Conservation (phyloP, 2,329 filamentous ascomycete genomes). For the Colletotrichum shisoi region DNA sequence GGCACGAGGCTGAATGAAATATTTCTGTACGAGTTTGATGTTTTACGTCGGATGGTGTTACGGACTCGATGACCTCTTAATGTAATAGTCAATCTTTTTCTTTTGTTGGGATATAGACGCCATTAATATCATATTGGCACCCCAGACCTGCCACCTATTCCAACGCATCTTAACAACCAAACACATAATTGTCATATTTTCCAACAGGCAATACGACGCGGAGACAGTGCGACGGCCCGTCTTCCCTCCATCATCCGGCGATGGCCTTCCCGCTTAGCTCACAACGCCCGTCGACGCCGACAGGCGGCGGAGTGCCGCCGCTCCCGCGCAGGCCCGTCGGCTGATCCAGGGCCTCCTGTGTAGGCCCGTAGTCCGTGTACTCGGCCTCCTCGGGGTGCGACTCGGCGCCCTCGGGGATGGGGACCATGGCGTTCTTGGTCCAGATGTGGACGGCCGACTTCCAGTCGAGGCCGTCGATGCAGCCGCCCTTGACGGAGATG, state of each 20-base stretch:
- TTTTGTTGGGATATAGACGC: constrained; percentile 1
- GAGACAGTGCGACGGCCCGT: too few relatives aligned
- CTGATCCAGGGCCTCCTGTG: constrained; percentile 59
- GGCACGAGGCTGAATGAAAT: background rate
- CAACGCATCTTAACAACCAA: background rate
- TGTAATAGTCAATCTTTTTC: background rate
- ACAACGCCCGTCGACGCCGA: constrained; percentile 42
- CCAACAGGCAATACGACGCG: background rate
- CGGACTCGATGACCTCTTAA: background rate
- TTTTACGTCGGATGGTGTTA: background rate
- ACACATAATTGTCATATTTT: background rate
- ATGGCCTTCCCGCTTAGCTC: constrained; percentile 43
- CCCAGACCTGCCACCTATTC: background rate
- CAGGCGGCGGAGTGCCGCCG: constrained; percentile 39
- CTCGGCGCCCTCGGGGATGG: constrained; percentile 71
- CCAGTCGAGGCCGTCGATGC: constrained; percentile 70
- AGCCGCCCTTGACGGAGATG: constrained; percentile 72
- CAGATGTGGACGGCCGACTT: constrained; percentile 70
- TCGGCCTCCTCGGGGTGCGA: constrained; percentile 62
- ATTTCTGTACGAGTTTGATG: too few relatives aligned
- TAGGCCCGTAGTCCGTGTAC: constrained; percentile 53
- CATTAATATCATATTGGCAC: background rate
- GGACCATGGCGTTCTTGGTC: constrained; percentile 72
- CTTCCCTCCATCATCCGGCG: background rate
- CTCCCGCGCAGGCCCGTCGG: constrained; percentile 51